Base-by-base conservation (phyloP, 371 early-diverging fungal genomes). In the Mortierella sp. region DNA sequence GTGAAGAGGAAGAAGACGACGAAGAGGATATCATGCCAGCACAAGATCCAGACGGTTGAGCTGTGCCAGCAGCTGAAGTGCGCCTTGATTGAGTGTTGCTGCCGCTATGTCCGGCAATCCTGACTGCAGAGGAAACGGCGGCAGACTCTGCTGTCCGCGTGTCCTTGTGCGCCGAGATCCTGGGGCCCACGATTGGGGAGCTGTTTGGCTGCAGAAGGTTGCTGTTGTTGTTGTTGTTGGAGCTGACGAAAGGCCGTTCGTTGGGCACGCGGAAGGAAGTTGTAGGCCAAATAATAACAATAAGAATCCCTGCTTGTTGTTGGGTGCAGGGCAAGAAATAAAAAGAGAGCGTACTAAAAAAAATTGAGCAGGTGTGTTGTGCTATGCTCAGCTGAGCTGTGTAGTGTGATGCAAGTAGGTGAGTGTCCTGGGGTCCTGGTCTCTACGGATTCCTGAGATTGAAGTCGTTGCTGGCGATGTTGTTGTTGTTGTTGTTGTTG, bases 81-180 rank as follows among this genome's bases (percentile, higher is more conserved):
- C 68, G 68, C 68, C 24, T 68, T 41, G 68, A 38, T 41, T 68
- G 68, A 21, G 68, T 68, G 24, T 51, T 51, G 21, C 51, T 51
- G 51, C 51, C 51, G 51, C 43, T 68, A 24, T 68, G 68, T 68
- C 68, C 41, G 35, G 68, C 68, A 35, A 24, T 21, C 68, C 68
- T 68, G 68, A 24, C 18, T 68, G 68, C 38, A 68, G 68, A 68
- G 41, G 41, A 41, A 24, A 24, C 18, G 56, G 27, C 24, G 56
- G 56, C 24, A 27, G 56, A 27, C 68, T 38, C 38, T 41, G 35
- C 68, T 56, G 56, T 27, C 68, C 68, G 38, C 41, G 68, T 68
- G 43, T 68, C 41, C 68, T 41, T 68, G 10, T 68, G 24, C 68
- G 41, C 68, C 41, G 68, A 68, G 68, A 68, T 68, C 43, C 68